Evolutionary conservation across 2,329 filamentous ascomycete genomes (phyloP), one percentile per base, ranked within the genome.

Genomic region (Monosporascus cannonballus): DNA sequence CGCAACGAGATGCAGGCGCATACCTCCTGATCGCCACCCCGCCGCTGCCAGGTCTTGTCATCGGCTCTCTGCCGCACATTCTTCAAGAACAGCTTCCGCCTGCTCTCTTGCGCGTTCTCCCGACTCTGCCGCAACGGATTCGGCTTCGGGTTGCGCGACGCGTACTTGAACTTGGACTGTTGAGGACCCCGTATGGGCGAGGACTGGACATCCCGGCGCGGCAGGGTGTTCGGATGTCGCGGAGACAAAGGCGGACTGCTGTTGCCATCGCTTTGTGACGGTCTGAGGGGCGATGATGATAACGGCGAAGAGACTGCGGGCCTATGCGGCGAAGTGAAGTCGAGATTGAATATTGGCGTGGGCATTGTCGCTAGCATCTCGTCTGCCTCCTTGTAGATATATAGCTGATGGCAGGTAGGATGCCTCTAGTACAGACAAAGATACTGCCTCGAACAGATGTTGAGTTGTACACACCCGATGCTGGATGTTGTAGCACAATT

Each of bases 11-110:
- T 49, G 25, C 14, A 5, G 4, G 14, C 20, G 52, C 67, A 24
- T 61, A 78, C 75, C 67, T 81, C 79, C 60, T 85, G 82, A 60
- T 87, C 84, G 3, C 84, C 82, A 25, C 84, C 83, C 58, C 84
- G 73, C 49, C 77, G 73, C 60, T 80, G 75, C 77, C 83, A 86
- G 22, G 73, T 71, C 61, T 73, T 78, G 27, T 87, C 81, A 42
- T 86, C 81, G 3, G 76, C 72, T 41, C 80, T 77, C 61, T 83
- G 78, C 54, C 81, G 75, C 18, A 87, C 83, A 49, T 78, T 87
- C 64, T 84, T 81, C 54, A 93, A 71, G 61, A 93, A 93, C 52
- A 87, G 73, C 34, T 80, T 79, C 47, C 88, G 75, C 53, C 89
- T 74, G 51, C 79, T 75, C 64, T 89, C 84, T 51, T 84, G 81